These are phyloP conservation scores for Colletotrichum trifolii DNA, from an alignment of 2,329 filamentous ascomycete genomes.

Conservation along the genomic window DNA sequence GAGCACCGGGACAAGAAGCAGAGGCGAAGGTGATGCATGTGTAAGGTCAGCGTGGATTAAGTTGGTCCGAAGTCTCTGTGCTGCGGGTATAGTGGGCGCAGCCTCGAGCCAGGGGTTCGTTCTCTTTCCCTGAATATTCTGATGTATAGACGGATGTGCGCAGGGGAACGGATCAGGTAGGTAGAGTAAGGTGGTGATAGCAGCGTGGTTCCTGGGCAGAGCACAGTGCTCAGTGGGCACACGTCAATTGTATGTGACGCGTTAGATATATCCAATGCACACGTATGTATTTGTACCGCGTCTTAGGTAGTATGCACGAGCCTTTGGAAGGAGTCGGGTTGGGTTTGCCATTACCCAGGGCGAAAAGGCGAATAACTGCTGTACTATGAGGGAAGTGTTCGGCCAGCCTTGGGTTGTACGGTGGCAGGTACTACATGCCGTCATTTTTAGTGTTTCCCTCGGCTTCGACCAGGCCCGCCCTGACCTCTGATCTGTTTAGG, in stretches of 20 bases:
- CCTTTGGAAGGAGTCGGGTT: no score
- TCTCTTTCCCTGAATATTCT: not conserved
- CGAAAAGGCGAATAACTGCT: no score
- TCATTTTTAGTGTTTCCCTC: constrained; percentile 7
- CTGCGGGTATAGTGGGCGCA: no score
- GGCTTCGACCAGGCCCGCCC: constrained; percentile 3
- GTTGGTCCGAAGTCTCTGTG: no score
- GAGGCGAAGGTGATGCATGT: no score
- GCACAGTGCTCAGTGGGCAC: not conserved
- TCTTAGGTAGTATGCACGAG: not conserved
- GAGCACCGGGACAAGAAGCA: not conserved
- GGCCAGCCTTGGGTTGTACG: no score
- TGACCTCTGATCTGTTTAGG: not conserved
- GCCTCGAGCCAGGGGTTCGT: not conserved
- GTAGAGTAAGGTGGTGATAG: constrained; percentile 9
- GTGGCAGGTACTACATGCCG: not conserved
- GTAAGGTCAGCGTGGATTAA: no score
- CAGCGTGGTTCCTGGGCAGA: not conserved
- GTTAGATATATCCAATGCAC: not conserved
- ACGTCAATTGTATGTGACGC: not conserved
- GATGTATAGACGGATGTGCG: not conserved
- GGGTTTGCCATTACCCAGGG: no score
- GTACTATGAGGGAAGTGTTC: no score
- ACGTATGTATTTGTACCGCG: not conserved
- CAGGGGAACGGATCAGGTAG: constrained; percentile 20